Conservation (phyloP, 768 basidiomycete species). For the Boletus rufocinnamomeus region DNA sequence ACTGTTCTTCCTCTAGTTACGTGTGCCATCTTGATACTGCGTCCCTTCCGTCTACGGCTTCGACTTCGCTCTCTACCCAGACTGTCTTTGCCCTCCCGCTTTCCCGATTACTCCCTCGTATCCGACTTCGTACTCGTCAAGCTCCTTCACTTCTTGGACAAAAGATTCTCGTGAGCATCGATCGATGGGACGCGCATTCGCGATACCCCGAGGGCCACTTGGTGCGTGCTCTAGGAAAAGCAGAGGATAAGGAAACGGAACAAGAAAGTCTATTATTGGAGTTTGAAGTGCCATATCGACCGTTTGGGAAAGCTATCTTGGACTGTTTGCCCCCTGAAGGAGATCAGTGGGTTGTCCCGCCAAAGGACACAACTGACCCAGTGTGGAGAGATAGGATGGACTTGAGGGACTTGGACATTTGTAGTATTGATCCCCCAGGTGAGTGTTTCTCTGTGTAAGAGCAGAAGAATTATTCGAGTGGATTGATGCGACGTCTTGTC, state of each 20-base stretch:
- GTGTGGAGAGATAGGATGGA: constrained; percentile 88
- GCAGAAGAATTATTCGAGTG: constrained; percentile 6
- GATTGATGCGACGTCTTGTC: neutral
- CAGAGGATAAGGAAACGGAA: constrained; percentile 94
- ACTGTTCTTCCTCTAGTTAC: constrained; percentile 49
- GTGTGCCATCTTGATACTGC: constrained; percentile 94
- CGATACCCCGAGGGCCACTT: constrained; percentile 98
- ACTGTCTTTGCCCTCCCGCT: constrained; percentile 95
- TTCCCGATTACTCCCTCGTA: constrained; percentile 88
- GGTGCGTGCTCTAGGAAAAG: constrained; percentile 87
- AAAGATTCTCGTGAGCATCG: constrained; percentile 95
- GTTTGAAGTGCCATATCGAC: constrained; percentile 93
- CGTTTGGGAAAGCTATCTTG: constrained; percentile 94
- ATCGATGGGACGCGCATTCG: constrained; percentile 85
- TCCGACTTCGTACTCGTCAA: constrained; percentile 93
- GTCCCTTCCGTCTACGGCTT: constrained; percentile 76
- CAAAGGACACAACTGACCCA: constrained; percentile 52
- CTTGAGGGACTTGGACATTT: constrained; percentile 80
- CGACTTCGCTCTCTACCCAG: constrained; percentile 81
- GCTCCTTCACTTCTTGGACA: constrained; percentile 85
- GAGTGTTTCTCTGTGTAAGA: constrained; percentile 13
- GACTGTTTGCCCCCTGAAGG: constrained; percentile 90
- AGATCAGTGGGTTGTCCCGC: constrained; percentile 90
- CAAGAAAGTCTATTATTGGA: constrained; percentile 92
- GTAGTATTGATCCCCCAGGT: constrained; percentile 98